Evolutionary conservation across 495 filamentous ascomycete genomes (phyloP).

Genomic region (Parathielavia hyrcaniae): DNA sequence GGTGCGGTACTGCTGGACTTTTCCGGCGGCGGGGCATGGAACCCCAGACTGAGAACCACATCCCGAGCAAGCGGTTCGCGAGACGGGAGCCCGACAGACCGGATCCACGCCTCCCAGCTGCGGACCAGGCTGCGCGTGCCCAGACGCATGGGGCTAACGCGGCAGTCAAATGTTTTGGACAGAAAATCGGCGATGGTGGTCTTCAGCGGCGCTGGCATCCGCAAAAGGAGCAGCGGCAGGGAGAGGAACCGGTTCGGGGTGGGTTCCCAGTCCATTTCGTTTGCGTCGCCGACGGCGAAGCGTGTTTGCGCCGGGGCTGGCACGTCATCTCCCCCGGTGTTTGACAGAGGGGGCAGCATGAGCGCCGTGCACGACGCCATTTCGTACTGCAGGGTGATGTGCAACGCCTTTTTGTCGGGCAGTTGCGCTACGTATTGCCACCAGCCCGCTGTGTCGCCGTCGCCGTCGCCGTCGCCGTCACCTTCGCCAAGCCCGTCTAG

Average conservation of each 20-base stretch:
- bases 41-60: slow-evolving; percentile 38
- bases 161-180: slow-evolving; percentile 43
- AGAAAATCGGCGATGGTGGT: slow-evolving; percentile 39
- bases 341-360: slow-evolving; percentile 32
- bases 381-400: slow-evolving; percentile 39
- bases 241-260: slow-evolving; percentile 26
- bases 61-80: slow-evolving; percentile 31
- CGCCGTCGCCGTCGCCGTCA: neutral
- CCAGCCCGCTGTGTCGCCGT: neutral
- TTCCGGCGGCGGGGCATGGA: slow-evolving; percentile 29
- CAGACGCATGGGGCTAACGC: slow-evolving; percentile 38
- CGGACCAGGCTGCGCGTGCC: slow-evolving; percentile 40
- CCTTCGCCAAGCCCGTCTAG: neutral
- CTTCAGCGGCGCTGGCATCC: slow-evolving; percentile 44
- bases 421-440: slow-evolving; percentile 3
- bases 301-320: neutral
- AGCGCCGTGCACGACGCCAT: slow-evolving; percentile 36
- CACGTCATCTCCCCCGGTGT: neutral
- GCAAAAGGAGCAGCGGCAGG: slow-evolving; percentile 40
- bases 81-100: slow-evolving; percentile 21
- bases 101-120: slow-evolving; percentile 40
- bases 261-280: slow-evolving; percentile 8
- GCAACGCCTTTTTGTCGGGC: slow-evolving; percentile 23
- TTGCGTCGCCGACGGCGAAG: slow-evolving; percentile 7
- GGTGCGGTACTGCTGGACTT: neutral